Evolutionary conservation across 2,329 filamentous ascomycete genomes (phyloP).

Genomic region (Claviceps sp.): DNA sequence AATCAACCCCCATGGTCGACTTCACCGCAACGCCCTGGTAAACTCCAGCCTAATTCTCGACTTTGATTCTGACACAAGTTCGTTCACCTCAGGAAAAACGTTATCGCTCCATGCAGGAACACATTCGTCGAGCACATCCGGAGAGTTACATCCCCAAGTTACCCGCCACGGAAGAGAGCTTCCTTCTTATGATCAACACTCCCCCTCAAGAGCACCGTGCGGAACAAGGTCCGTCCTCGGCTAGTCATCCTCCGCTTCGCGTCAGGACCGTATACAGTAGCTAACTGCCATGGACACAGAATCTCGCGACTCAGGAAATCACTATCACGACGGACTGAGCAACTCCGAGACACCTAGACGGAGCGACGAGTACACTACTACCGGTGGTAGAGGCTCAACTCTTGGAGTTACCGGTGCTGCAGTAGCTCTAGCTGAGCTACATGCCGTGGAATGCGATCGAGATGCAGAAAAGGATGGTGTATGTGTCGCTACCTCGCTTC

Average conservation of each 20-base stretch:
- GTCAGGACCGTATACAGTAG: neutral
- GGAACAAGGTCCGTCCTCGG: constrained; percentile 19
- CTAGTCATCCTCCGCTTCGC: constrained; percentile 19
- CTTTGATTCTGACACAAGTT: neutral
- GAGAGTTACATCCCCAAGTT: constrained; percentile 97
- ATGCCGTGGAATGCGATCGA: constrained; percentile 58
- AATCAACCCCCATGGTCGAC: neutral
- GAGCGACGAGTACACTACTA: constrained; percentile 52
- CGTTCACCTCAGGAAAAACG: constrained; percentile 61
- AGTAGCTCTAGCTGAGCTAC: constrained; percentile 72
- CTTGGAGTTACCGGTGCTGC: constrained; percentile 58
- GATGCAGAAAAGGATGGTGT: constrained; percentile 71
- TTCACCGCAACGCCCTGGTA: neutral
- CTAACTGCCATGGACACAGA: constrained; percentile 15
- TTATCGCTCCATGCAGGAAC: constrained; percentile 98
- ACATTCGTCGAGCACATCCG: constrained; percentile 92
- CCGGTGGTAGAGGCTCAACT: constrained; percentile 28
- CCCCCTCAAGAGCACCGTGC: constrained; percentile 58
- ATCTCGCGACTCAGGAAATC: constrained; percentile 42
- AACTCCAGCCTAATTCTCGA: neutral
- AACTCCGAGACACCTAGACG: constrained; percentile 55
- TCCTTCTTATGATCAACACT: constrained; percentile 88
- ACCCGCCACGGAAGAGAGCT: constrained; percentile 95
- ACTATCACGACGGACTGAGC: constrained; percentile 47
- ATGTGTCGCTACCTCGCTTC: constrained; percentile 25